Evolutionary conservation across 2,329 filamentous ascomycete genomes (phyloP).

Genomic region (Beauveria sp.): DNA sequence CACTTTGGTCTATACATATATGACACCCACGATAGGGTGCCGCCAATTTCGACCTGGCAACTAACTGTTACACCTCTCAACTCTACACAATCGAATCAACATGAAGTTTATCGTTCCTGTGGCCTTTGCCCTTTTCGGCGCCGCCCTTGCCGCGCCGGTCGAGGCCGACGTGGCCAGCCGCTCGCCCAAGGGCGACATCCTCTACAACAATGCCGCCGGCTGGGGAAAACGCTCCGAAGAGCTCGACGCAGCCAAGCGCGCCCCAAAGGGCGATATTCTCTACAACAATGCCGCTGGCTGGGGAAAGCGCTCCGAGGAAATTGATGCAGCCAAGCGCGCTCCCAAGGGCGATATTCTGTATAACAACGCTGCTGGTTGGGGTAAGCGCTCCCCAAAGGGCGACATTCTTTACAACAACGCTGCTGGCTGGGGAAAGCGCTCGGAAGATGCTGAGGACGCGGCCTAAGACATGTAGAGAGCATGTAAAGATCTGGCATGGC

Average conservation of each 20-base stretch:
- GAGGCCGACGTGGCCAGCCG: neutral
- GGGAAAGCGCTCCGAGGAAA: conserved; percentile 8
- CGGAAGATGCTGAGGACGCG: neutral
- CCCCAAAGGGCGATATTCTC: conserved; percentile 2
- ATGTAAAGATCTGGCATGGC: neutral
- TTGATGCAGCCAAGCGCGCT: neutral
- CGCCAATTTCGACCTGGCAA: neutral
- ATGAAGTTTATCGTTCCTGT: conserved; percentile 11
- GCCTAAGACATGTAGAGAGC: neutral
- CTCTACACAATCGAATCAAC: neutral
- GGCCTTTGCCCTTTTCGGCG: conserved; percentile 11
- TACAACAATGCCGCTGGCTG: conserved; percentile 12
- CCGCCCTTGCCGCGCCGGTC: conserved; percentile 10
- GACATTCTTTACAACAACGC: conserved; percentile 12
- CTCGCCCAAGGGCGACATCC: too few relatives aligned
- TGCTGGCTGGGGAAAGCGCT: conserved; percentile 11
- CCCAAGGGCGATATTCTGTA: conserved; percentile 9
- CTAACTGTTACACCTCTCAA: neutral
- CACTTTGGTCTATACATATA: neutral
- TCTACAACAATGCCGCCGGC: too few relatives aligned
- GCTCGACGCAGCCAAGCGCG: neutral
- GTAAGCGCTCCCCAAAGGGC: conserved; percentile 6
- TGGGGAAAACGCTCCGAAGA: too few relatives aligned
- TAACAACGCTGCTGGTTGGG: conserved; percentile 14
- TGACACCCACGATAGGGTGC: neutral